phyloP scores from a whole-genome alignment of 116 monocot genomes.

The Posidonia oceanica region DNA sequence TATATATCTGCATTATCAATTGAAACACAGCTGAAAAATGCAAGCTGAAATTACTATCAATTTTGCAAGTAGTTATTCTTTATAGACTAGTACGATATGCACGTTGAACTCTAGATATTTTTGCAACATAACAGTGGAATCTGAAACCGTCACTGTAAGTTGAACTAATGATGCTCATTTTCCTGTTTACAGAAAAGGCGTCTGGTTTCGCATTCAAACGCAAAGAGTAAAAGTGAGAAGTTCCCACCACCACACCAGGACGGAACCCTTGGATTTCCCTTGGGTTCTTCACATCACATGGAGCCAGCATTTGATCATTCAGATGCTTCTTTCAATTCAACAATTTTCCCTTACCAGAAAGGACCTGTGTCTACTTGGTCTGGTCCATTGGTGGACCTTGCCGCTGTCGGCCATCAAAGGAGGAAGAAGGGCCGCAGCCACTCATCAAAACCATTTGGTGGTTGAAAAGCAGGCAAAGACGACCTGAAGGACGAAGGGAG shows the following conservation, averaged over 20 bases:
- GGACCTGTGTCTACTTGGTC: slow-evolving; percentile 49
- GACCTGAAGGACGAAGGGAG: background rate
- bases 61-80: too few relatives aligned
- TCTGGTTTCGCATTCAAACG: slow-evolving; percentile 51
- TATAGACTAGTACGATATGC: too few relatives aligned
- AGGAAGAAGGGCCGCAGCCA: slow-evolving; percentile 20
- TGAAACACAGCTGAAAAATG: too few relatives aligned
- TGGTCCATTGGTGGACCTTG: slow-evolving; percentile 46
- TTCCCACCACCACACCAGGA: slow-evolving; percentile 89
- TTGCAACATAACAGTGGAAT: background rate
- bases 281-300: slow-evolving; percentile 47
- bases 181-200: slow-evolving; percentile 40
- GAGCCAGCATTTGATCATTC: slow-evolving; percentile 39
- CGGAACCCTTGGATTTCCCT: slow-evolving; percentile 54
- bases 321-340: slow-evolving; percentile 39
- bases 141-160: background rate
- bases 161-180: background rate
- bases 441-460: background rate
- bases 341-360: slow-evolving; percentile 45
- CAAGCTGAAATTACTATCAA: too few relatives aligned
- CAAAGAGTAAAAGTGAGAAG: slow-evolving; percentile 88
- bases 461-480: background rate
- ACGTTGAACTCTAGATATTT: too few relatives aligned
- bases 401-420: slow-evolving; percentile 14
- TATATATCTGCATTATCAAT: too few relatives aligned